Evolutionary conservation across 768 basidiomycete species (phyloP).

Genomic region (Solioccasus polychromus): DNA sequence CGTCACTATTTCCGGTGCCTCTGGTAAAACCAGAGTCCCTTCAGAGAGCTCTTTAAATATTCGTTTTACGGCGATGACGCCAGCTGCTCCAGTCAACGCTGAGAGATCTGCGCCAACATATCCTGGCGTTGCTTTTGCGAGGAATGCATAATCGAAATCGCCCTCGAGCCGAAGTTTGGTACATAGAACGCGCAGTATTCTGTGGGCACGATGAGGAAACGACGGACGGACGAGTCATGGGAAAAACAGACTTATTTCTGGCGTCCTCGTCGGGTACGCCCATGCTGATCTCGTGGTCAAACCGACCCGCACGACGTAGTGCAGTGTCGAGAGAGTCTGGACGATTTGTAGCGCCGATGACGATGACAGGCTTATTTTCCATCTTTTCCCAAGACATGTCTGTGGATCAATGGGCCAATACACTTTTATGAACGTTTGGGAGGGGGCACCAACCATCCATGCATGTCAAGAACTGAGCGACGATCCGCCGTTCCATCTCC

Average conservation of each 20-base stretch:
- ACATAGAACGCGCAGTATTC: conserved; percentile 85
- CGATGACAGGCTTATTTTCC: conserved; percentile 87
- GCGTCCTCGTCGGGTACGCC: conserved; percentile 93
- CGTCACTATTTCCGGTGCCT: conserved; percentile 19
- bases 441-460: conserved; percentile 81
- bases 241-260: conserved; percentile 69
- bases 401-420: conserved; percentile 31
- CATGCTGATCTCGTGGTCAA: conserved; percentile 98
- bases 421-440: background rate
- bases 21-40: conserved; percentile 56
- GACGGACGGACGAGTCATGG: too few species aligned
- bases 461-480: conserved; percentile 95
- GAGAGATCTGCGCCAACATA: conserved; percentile 96
- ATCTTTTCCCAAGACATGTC: conserved; percentile 96
- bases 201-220: conserved; percentile 29
- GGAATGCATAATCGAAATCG: conserved; percentile 78
- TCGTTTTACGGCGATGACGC: conserved; percentile 93
- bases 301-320: conserved; percentile 87
- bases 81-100: conserved; percentile 88
- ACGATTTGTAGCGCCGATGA: conserved; percentile 95
- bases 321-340: conserved; percentile 95
- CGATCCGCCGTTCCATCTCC: conserved; percentile 97
- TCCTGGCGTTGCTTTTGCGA: conserved; percentile 94
- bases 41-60: conserved; percentile 83
- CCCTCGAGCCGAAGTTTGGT: conserved; percentile 81